Conservation (phyloP, 2,329 filamentous ascomycete genomes). For the Pseudocercospora pini-densiflorae region DNA sequence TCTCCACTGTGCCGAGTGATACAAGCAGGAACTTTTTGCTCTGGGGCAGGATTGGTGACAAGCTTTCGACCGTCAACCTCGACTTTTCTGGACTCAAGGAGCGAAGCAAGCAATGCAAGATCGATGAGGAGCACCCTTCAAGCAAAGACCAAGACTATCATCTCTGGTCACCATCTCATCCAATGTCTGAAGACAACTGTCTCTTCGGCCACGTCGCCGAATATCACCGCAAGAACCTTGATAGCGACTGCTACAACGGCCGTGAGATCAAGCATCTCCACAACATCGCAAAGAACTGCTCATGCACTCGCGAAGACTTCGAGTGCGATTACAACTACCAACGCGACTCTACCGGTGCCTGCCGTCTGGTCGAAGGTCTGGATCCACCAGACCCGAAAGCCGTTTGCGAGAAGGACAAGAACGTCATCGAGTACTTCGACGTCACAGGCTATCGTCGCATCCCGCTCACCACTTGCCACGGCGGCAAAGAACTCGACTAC, state of each 20-base stretch:
- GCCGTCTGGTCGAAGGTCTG: slow-evolving; percentile 75
- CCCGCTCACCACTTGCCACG: slow-evolving; percentile 83
- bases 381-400: slow-evolving; percentile 63
- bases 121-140: slow-evolving; percentile 64
- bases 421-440: slow-evolving; percentile 77
- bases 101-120: slow-evolving; percentile 65
- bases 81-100: slow-evolving; percentile 86
- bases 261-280: slow-evolving; percentile 65
- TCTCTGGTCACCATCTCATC: slow-evolving; percentile 86
- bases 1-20: slow-evolving; percentile 88
- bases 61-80: slow-evolving; percentile 76
- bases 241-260: slow-evolving; percentile 80
- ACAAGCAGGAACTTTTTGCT: slow-evolving; percentile 89
- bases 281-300: slow-evolving; percentile 73
- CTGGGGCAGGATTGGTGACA: slow-evolving; percentile 71
- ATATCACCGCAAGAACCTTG: slow-evolving; percentile 88
- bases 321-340: slow-evolving; percentile 99
- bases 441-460: slow-evolving; percentile 88
- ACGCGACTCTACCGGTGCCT: slow-evolving; percentile 75
- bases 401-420: slow-evolving; percentile 66
- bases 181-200: slow-evolving; percentile 76
- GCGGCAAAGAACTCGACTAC: slow-evolving; percentile 76
- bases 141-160: slow-evolving; percentile 72
- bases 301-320: slow-evolving; percentile 82
- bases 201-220: slow-evolving; percentile 89